phyloP scores from a whole-genome alignment of 2,329 filamentous ascomycete genomes.

The Pyrenophora teres region DNA sequence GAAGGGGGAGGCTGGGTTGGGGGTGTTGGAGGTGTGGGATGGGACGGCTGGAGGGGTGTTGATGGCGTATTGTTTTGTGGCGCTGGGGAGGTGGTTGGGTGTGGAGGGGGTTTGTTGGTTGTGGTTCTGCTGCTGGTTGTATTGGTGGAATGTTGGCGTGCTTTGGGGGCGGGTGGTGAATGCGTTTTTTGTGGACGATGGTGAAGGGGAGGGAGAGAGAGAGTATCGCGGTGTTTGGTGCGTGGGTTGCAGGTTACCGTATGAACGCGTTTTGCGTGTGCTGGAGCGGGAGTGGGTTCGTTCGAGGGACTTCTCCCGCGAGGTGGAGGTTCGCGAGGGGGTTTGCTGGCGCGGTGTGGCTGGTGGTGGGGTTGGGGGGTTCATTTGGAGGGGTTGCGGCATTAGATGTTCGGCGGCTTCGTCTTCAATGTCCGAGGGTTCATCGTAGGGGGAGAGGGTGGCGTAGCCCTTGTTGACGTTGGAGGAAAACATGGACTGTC shows the following conservation, averaged over 20 bases:
- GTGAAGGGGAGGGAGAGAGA: conserved; percentile 25
- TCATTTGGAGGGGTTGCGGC: conserved; percentile 54
- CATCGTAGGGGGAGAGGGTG: conserved; percentile 32
- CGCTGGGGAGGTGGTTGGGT: conserved; percentile 30
- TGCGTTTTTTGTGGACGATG: too few species aligned
- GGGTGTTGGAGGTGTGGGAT: neutral
- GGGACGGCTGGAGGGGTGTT: conserved; percentile 26
- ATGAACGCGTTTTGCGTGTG: conserved; percentile 52
- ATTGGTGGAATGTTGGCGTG: too few species aligned
- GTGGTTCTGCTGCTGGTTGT: too few species aligned
- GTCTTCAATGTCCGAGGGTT: conserved; percentile 36
- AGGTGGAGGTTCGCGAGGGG: conserved; percentile 32
- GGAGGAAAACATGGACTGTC: conserved; percentile 32
- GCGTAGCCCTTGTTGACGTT: conserved; percentile 37
- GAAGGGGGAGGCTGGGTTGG: conserved; percentile 29
- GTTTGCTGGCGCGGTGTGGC: conserved; percentile 23
- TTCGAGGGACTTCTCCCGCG: conserved; percentile 37
- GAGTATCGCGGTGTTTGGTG: conserved; percentile 40
- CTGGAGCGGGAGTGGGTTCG: conserved; percentile 34
- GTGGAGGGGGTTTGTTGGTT: conserved; percentile 13
- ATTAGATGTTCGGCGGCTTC: conserved; percentile 35
- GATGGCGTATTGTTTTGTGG: conserved; percentile 39
- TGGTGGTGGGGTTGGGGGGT: conserved; percentile 51
- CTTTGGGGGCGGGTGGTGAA: too few species aligned
- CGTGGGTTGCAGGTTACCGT: conserved; percentile 53